These are phyloP conservation scores for Anisodus acutangulus DNA, from an alignment of 257 asterid species.

Conservation along the genomic window DNA sequence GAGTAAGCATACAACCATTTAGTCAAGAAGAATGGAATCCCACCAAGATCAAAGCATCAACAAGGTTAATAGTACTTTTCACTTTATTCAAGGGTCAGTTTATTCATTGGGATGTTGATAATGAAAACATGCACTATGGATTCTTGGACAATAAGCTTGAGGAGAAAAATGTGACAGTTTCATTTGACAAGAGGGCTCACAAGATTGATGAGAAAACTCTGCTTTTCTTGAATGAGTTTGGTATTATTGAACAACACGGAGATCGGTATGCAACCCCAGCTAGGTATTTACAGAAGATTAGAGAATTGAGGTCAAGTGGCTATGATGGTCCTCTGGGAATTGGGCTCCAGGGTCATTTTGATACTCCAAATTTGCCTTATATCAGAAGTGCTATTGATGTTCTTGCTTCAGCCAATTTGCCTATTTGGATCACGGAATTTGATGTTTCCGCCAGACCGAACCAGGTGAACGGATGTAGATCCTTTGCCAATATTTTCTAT, in stretches of 20 bases:
- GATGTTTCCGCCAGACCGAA: constrained; percentile 32
- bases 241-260: constrained; percentile 34
- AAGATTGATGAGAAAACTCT: constrained; percentile 33
- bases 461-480: constrained; percentile 2
- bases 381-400: constrained; percentile 49
- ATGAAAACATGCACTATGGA: constrained; percentile 38
- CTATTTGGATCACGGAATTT: constrained; percentile 61
- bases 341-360: constrained; percentile 52
- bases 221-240: constrained; percentile 45
- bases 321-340: constrained; percentile 39
- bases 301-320: constrained; percentile 53
- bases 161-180: neutral
- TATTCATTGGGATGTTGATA: constrained; percentile 50
- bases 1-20: constrained; percentile 45
- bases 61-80: constrained; percentile 18
- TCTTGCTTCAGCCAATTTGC: constrained; percentile 47
- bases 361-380: constrained; percentile 39
- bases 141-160: constrained; percentile 32
- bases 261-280: constrained; percentile 30
- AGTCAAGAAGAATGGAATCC: constrained; percentile 41
- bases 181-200: constrained; percentile 36
- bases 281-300: constrained; percentile 42
- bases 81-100: constrained; percentile 31
- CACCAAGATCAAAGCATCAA: constrained; percentile 39
- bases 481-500: neutral